Percentiles rank a stretch among this genome's conserved stretches.
These are phyloP conservation scores for Phaeosphaeriaceae sp. DNA, from an alignment of 2,329 filamentous ascomycete species.

Conservation along the genomic window DNA sequence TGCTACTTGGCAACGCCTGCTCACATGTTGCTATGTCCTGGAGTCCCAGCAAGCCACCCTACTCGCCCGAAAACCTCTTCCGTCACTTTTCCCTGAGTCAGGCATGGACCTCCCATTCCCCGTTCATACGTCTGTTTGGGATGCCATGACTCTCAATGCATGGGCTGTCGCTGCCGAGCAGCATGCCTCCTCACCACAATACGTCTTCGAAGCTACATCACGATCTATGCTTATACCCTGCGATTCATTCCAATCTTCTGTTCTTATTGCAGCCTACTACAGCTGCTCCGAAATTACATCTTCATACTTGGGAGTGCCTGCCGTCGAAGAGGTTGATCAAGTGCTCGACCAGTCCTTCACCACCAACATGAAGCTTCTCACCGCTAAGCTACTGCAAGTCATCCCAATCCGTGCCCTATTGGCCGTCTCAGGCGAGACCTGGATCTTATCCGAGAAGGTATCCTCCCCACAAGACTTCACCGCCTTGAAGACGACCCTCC, in stretches of 20 bases:
- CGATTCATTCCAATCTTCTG: constrained; percentile 46
- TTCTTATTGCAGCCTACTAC: constrained; percentile 46
- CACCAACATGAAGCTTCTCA: constrained; percentile 41
- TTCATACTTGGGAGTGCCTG: constrained; percentile 18
- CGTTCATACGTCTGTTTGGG: constrained; percentile 45
- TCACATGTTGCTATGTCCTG: constrained; percentile 52
- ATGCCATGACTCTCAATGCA: constrained; percentile 30
- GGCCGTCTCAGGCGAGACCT: constrained; percentile 54
- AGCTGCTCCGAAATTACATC: constrained; percentile 27
- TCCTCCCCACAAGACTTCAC: constrained; percentile 41
- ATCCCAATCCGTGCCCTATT: constrained; percentile 52
- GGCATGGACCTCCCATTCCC: constrained; percentile 50
- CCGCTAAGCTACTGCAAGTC: constrained; percentile 46
- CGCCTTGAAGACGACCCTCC: constrained; percentile 39
- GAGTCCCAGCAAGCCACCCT: constrained; percentile 49
- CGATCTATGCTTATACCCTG: constrained; percentile 16
- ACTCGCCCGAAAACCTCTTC: constrained; percentile 31
- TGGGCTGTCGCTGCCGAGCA: constrained; percentile 35
- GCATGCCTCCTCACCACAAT: constrained; percentile 22
- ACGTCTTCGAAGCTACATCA: constrained; percentile 33
- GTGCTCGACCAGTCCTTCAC: constrained; percentile 30
- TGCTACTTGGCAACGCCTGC: constrained; percentile 44
- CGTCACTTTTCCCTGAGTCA: constrained; percentile 23
- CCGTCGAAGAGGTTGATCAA: constrained; percentile 25
- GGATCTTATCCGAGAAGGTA: constrained; percentile 54